Conservation (phyloP, 2,329 filamentous ascomycete genomes). For the Fusarium denticulatum region DNA sequence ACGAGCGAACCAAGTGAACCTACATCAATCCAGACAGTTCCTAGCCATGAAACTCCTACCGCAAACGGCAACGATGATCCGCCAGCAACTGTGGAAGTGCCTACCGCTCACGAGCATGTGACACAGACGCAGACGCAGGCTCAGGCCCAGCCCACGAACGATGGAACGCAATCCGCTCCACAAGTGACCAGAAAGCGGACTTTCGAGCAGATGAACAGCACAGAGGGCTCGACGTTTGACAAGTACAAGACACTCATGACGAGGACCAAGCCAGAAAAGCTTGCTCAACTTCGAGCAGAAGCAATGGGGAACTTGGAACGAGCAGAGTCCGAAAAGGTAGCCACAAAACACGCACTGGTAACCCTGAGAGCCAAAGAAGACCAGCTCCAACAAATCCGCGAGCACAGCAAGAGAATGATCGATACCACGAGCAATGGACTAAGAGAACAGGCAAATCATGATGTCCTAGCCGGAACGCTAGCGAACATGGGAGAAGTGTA, state of each 20-base stretch:
- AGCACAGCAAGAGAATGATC: not conserved
- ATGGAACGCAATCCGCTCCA: rapidly evolving
- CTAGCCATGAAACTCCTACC: rapidly evolving
- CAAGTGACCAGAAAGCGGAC: not conserved
- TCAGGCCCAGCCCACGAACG: not conserved
- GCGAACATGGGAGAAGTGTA: not conserved
- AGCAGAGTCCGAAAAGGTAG: not conserved
- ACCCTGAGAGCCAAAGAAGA: not conserved
- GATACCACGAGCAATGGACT: not conserved
- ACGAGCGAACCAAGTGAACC: not conserved
- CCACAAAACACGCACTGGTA: not conserved
- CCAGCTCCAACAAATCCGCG: not conserved
- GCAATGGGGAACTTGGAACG: not conserved
- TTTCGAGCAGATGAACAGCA: not conserved
- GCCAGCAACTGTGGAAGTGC: too few relatives aligned
- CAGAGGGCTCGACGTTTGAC: rapidly evolving
- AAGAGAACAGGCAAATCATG: not conserved
- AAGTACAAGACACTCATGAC: not conserved
- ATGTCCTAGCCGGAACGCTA: not conserved
- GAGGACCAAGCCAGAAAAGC: rapidly evolving
- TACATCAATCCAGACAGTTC: rapidly evolving
- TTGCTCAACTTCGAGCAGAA: not conserved
- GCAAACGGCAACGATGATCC: rapidly evolving
- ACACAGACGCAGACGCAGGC: not conserved
- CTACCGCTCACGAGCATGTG: not conserved